phyloP scores from a whole-genome alignment of 805 yeast species.

The Metschnikowia anglica region DNA sequence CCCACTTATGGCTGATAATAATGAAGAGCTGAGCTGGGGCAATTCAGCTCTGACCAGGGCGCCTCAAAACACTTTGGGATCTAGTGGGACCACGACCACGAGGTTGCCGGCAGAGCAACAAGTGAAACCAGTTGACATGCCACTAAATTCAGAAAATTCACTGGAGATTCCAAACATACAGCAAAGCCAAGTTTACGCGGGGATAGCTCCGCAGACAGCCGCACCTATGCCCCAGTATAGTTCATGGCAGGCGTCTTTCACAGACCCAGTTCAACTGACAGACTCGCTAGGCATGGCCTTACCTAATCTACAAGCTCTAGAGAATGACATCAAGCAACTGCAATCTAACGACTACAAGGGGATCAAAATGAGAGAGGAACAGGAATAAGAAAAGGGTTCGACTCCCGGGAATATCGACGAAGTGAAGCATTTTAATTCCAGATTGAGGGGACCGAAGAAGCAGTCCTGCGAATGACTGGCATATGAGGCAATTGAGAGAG shows the following conservation, averaged over 20 bases:
- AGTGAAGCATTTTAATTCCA: too few relatives aligned
- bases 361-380: background rate
- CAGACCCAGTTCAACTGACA: background rate
- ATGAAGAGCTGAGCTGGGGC: background rate
- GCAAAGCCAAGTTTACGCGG: background rate
- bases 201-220: background rate
- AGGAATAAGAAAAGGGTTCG: background rate
- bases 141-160: background rate
- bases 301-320: constrained; percentile 5
- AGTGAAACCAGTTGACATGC: background rate
- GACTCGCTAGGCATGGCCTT: constrained; percentile 3
- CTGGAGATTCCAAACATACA: background rate
- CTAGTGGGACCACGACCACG: background rate
- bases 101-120: background rate
- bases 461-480: too few relatives aligned
- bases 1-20: background rate
- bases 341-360: background rate
- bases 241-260: constrained; percentile 2
- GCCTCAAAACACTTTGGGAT: background rate
- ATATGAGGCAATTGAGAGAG: too few relatives aligned
- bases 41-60: background rate
- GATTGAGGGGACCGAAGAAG: too few relatives aligned
- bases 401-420: too few relatives aligned
- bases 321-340: constrained; percentile 3
- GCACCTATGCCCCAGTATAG: background rate